These are phyloP conservation scores for Orbilia quercus DNA, from an alignment of 2,329 filamentous ascomycete species.

Conservation along the genomic window DNA sequence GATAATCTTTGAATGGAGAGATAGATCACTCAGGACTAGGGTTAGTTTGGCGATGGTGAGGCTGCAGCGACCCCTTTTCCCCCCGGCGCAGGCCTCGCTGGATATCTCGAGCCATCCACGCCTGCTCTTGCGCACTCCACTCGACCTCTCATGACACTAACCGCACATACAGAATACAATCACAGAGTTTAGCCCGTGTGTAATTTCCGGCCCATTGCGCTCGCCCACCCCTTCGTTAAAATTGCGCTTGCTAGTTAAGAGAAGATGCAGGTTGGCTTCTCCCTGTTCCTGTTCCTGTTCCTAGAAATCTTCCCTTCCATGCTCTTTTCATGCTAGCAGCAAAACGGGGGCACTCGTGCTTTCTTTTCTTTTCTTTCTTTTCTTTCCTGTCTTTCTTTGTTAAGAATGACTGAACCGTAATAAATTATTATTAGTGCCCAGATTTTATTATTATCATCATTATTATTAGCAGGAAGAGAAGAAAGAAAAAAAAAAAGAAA, in stretches of 20 bases:
- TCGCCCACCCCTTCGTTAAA: slow-evolving; percentile 22
- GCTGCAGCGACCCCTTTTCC: slow-evolving; percentile 47
- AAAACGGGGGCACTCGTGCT: slow-evolving; percentile 6
- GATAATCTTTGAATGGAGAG: not conserved
- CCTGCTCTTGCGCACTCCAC: too few relatives aligned
- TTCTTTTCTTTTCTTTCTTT: too few relatives aligned
- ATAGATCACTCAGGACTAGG: not conserved
- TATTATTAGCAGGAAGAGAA: not conserved
- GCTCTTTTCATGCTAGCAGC: slow-evolving; percentile 11
- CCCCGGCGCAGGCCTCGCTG: too few relatives aligned
- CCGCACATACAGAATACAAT: slow-evolving; percentile 7
- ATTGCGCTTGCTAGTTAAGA: slow-evolving; percentile 33
- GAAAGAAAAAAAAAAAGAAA: slow-evolving; percentile 3
- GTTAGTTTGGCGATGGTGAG: slow-evolving; percentile 21
- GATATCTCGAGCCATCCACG: too few relatives aligned
- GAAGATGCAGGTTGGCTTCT: slow-evolving; percentile 8
- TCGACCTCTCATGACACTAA: too few relatives aligned
- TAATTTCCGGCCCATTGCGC: slow-evolving; percentile 30
- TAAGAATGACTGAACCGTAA: slow-evolving; percentile 5
- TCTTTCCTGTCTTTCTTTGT: too few relatives aligned
- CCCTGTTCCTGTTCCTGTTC: slow-evolving; percentile 42
- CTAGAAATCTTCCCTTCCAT: slow-evolving; percentile 43
- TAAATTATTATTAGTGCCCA: slow-evolving; percentile 12
- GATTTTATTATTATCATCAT: slow-evolving; percentile 12
- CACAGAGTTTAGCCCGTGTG: slow-evolving; percentile 30